Evolutionary conservation across 306 rosid species (phyloP).

Genomic region (Cyclanthera cordifolia): DNA sequence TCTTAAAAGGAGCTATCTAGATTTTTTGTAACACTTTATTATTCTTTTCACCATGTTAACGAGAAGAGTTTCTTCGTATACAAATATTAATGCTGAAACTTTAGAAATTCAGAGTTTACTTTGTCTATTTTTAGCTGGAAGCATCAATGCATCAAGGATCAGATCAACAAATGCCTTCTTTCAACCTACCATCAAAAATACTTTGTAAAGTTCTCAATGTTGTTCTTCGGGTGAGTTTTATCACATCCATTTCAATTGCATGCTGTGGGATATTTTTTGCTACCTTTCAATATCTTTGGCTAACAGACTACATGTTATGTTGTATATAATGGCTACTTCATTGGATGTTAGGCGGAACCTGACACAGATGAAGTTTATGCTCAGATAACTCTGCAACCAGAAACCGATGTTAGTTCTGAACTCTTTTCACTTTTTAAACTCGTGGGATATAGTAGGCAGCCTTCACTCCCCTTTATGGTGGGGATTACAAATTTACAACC

Average conservation of each 20-base stretch:
- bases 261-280: background rate
- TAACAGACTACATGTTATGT: background rate
- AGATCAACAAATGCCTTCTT: conserved; percentile 97
- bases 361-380: conserved; percentile 96
- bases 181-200: conserved; percentile 76
- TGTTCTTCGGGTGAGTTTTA: conserved; percentile 61
- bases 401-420: conserved; percentile 49
- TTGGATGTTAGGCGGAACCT: conserved; percentile 65
- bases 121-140: conserved; percentile 48
- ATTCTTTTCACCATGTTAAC: background rate
- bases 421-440: background rate
- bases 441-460: background rate
- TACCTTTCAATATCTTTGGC: background rate
- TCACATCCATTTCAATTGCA: conserved; percentile 13
- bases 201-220: conserved; percentile 83
- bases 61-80: background rate
- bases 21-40: background rate
- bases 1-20: background rate
- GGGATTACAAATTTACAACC: background rate
- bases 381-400: conserved; percentile 79
- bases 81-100: background rate
- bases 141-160: conserved; percentile 93
- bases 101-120: conserved; percentile 1
- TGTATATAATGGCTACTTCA: background rate
- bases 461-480: background rate